These are phyloP conservation scores for Colletotrichum destructivum DNA, from an alignment of 2,329 filamentous ascomycete genomes.

Conservation along the genomic window DNA sequence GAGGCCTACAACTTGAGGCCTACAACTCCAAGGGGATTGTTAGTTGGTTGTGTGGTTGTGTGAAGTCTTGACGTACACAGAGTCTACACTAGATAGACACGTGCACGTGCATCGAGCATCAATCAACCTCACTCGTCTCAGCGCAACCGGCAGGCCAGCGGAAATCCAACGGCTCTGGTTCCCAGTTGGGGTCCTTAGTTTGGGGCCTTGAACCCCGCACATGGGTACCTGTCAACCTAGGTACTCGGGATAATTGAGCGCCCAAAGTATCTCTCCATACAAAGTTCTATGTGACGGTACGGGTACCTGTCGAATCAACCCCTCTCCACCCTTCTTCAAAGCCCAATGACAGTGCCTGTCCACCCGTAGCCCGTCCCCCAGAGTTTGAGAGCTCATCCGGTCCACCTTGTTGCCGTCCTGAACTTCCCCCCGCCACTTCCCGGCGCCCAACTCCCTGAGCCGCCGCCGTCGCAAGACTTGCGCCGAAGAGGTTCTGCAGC, in stretches of 20 bases:
- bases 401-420: constrained; percentile 15
- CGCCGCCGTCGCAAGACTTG: constrained; percentile 21
- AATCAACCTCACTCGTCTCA: background rate
- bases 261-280: background rate
- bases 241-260: background rate
- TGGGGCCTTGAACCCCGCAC: constrained; percentile 15
- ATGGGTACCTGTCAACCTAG: background rate
- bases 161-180: background rate
- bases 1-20: background rate
- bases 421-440: constrained; percentile 35
- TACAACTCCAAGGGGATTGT: background rate
- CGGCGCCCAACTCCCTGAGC: constrained; percentile 32
- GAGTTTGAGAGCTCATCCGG: constrained; percentile 5
- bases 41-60: background rate
- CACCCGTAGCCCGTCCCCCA: constrained; percentile 15
- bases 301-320: no score
- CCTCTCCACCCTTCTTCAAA: background rate
- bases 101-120: background rate
- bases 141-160: background rate
- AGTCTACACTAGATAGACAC: no score
- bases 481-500: constrained; percentile 14
- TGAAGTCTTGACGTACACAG: background rate
- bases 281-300: background rate
- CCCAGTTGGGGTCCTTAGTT: constrained; percentile 1
- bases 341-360: constrained; percentile 7